Conservation (phyloP, 2,329 filamentous ascomycete genomes). For the Incumbomyces delicatus region DNA sequence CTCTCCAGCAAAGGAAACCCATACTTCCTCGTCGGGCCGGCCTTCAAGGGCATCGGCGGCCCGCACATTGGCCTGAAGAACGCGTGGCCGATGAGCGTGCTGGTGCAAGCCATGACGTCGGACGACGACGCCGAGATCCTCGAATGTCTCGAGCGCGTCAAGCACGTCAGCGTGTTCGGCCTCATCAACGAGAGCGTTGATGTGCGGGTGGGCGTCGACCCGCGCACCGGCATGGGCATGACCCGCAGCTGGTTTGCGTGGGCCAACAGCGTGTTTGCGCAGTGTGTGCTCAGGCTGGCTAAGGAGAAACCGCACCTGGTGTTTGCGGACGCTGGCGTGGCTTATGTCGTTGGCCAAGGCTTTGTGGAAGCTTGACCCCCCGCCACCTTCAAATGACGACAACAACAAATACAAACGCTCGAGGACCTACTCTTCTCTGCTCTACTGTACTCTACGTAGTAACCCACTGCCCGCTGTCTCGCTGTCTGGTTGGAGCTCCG, state of each 20-base stretch:
- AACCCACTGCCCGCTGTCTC: too few species aligned
- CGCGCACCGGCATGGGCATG: conserved; percentile 45
- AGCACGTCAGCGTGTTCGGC: conserved; percentile 64
- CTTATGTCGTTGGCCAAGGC: conserved; percentile 24
- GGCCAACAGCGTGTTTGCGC: conserved; percentile 94
- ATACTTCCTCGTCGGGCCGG: conserved; percentile 68
- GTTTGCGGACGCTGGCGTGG: conserved; percentile 55
- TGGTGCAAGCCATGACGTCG: conserved; percentile 84
- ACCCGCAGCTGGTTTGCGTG: conserved; percentile 94
- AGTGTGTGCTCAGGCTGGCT: conserved; percentile 82
- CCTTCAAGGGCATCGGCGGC: conserved; percentile 82
- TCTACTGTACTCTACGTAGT: too few species aligned
- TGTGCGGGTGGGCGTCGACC: conserved; percentile 48
- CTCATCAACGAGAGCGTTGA: conserved; percentile 88
- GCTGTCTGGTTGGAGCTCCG: too few species aligned
- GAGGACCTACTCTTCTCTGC: too few species aligned
- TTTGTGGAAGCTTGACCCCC: conserved; percentile 8
- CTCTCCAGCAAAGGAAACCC: conserved; percentile 70
- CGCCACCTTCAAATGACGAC: too few species aligned
- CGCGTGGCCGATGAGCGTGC: conserved; percentile 93
- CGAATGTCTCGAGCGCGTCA: conserved; percentile 61
- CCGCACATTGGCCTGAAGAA: conserved; percentile 70
- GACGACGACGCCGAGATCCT: conserved; percentile 68
- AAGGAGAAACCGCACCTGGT: conserved; percentile 80
- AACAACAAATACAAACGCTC: too few species aligned